Conservation (phyloP, 1,284 basidiomycete genomes). For the Mycena citricolor region DNA sequence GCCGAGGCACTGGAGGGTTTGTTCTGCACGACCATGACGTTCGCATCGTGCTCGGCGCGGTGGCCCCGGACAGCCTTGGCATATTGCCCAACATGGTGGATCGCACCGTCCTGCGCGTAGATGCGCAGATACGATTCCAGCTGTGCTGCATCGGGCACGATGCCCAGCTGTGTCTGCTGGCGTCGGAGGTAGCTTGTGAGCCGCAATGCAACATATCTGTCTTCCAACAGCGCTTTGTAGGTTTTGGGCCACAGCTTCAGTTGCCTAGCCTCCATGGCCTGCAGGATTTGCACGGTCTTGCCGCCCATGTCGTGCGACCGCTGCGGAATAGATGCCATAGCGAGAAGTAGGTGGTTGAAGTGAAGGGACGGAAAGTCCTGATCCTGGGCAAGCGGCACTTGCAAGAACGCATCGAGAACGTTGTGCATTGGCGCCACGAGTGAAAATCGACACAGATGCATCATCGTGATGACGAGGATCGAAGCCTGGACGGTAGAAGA, state of each 20-base stretch:
- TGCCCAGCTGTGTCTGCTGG: constrained; percentile 42
- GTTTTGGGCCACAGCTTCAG: constrained; percentile 44
- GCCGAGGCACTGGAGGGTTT: constrained; percentile 44
- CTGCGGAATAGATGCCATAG: constrained; percentile 43
- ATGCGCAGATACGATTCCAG: constrained; percentile 51
- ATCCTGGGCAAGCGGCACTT: constrained; percentile 31
- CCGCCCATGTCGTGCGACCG: constrained; percentile 41
- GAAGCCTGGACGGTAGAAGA: constrained; percentile 38
- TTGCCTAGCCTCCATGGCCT: constrained; percentile 28
- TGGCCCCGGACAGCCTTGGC: constrained; percentile 37
- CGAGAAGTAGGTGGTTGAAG: constrained; percentile 57
- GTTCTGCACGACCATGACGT: constrained; percentile 36
- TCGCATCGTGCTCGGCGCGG: constrained; percentile 23
- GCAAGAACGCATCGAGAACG: constrained; percentile 46
- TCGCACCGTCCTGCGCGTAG: constrained; percentile 43
- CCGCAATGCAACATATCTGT: constrained; percentile 48
- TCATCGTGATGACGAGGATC: constrained; percentile 46
- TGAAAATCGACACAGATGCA: constrained; percentile 49
- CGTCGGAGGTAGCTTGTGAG: constrained; percentile 46
- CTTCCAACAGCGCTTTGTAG: constrained; percentile 46
- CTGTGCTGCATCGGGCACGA: constrained; percentile 41
- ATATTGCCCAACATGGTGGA: constrained; percentile 41
- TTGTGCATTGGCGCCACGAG: constrained; percentile 43
- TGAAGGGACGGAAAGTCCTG: constrained; percentile 35
- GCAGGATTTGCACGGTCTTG: constrained; percentile 18